Base-by-base conservation (phyloP, 345 rosid species). In the Euphorbia tirucalli region DNA sequence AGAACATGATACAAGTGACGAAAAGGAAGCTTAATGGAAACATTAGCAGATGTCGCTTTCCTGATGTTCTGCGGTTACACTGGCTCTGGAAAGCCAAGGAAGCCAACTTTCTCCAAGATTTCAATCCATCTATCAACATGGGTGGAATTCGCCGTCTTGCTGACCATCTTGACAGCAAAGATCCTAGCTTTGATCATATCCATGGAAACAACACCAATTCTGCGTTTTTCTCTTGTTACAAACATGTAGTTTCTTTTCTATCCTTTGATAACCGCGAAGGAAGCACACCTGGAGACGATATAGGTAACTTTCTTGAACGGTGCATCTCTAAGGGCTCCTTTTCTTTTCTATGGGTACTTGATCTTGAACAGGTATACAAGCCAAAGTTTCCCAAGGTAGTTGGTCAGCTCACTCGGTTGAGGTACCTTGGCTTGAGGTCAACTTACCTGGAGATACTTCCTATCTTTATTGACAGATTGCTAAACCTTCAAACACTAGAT, bases 371-470 rank as follows among this genome's bases (percentile, higher is more conserved):
- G 5, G 65, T 59, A 1, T 72, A 43, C 31, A 61, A 16, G 21
- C 65, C 65, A 16, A 61, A 30, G 19, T 61, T 61, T 4, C 65
- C 65, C 0, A 32, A 61, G 44, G 44, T 25, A 61, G 1, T 31
- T 6, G 21, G 25, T 19, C 7, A 31, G 9, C 44, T 61, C 10
- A 16, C 14, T 35, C 44, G 1, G 9, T 7, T 61, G 46, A 61
- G 44, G 15, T 61, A 61, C 70, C 37, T 78, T n/a, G 77, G 81
- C 55, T 61, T 73, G 44, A 31, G 65, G 7, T 61, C 44, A 19
- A 61, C 65, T 18, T 61, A 61, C 14, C 25, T 61, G 0, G 65
- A 18, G 24, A 35, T 16, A 3, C 65, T 61, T 31, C 65, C 65
- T 1, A 7, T 35, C 1, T 61, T 61, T 25, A 19, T 61, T 1